These are phyloP conservation scores for Trichoderma reesei DNA, from an alignment of 495 filamentous ascomycete species.

Conservation along the genomic window DNA sequence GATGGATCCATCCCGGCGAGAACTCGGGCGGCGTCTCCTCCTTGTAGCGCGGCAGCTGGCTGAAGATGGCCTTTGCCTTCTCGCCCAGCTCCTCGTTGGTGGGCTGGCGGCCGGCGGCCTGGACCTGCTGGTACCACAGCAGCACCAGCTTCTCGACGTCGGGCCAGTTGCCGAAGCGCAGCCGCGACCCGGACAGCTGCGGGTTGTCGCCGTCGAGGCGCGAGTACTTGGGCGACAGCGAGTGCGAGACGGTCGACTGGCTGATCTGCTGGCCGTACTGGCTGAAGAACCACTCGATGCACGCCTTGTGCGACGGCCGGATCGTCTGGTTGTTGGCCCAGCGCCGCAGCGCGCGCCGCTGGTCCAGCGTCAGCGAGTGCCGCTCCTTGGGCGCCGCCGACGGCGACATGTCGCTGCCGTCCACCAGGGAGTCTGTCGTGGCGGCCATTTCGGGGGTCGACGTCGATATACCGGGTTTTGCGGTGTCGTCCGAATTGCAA, in stretches of 20 bases:
- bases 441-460: slow-evolving; percentile 1
- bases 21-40: slow-evolving; percentile 40
- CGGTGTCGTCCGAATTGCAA: neutral
- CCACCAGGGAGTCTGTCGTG: slow-evolving; percentile 8
- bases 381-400: slow-evolving; percentile 23
- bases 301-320: slow-evolving; percentile 40
- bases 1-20: slow-evolving; percentile 45
- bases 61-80: slow-evolving; percentile 41
- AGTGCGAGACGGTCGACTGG: slow-evolving; percentile 44
- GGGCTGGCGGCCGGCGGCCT: slow-evolving; percentile 34
- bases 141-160: slow-evolving; percentile 46
- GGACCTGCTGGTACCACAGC: slow-evolving; percentile 39
- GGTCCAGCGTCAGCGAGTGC: slow-evolving; percentile 42
- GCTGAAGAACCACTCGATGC: slow-evolving; percentile 43
- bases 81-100: slow-evolving; percentile 44
- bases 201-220: slow-evolving; percentile 39
- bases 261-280: slow-evolving; percentile 43
- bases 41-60: slow-evolving; percentile 39
- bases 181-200: slow-evolving; percentile 40
- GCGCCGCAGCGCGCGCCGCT: slow-evolving; percentile 41
- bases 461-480: neutral
- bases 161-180: slow-evolving; percentile 45
- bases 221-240: slow-evolving; percentile 43
- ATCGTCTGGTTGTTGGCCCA: slow-evolving; percentile 40
- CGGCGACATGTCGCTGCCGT: slow-evolving; percentile 1